Conservation (phyloP, 768 basidiomycete genomes). For the Mycena vulgaris region DNA sequence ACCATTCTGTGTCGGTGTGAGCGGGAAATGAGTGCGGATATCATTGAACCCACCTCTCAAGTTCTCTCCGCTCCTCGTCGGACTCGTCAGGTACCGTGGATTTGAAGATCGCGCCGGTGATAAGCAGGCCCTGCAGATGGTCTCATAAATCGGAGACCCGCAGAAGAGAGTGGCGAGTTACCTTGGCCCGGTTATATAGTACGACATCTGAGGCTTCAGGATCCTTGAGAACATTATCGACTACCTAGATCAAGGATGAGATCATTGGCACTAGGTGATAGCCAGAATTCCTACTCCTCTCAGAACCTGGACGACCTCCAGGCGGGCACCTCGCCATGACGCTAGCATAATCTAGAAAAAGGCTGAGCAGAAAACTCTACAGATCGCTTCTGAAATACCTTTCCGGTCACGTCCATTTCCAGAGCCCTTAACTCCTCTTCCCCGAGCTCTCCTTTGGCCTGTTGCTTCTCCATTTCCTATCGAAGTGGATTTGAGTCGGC, state of each 20-base stretch:
- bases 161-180: conserved; percentile 76
- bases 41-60: conserved; percentile 80
- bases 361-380: neutral
- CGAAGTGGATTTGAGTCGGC: conserved; percentile 5
- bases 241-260: conserved; percentile 62
- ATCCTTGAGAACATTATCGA: conserved; percentile 90
- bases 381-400: conserved; percentile 59
- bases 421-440: conserved; percentile 90
- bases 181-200: conserved; percentile 89
- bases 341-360: conserved; percentile 86
- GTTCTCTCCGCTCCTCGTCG: conserved; percentile 93
- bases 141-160: conserved; percentile 1
- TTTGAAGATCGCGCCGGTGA: conserved; percentile 94
- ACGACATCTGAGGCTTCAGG: conserved; percentile 78
- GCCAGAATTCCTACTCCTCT: conserved; percentile 64
- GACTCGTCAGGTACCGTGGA: conserved; percentile 87
- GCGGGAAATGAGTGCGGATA: conserved; percentile 24
- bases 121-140: conserved; percentile 78
- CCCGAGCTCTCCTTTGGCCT: conserved; percentile 88
- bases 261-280: conserved; percentile 13
- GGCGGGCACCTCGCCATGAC: conserved; percentile 96
- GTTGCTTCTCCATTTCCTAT: conserved; percentile 92
- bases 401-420: conserved; percentile 95
- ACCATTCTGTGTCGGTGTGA: conserved; percentile 73
- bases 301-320: conserved; percentile 94